Conservation (phyloP, 169 alveolate species). For the Cryptosporidium sp. region DNA sequence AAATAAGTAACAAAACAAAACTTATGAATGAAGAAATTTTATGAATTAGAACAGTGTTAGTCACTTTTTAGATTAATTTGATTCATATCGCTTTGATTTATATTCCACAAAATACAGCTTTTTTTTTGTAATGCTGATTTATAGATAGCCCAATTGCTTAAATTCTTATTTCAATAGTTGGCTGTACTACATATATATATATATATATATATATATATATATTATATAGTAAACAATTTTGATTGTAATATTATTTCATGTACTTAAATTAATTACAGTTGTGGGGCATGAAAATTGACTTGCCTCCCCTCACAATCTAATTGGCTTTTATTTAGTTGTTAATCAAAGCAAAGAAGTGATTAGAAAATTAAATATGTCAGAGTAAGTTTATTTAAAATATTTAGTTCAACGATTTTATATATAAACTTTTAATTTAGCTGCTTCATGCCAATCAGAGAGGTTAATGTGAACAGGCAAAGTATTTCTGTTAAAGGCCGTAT, state of each 20-base stretch:
- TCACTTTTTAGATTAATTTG: neutral
- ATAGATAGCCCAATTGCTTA: no score
- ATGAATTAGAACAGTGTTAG: neutral
- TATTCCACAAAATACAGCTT: neutral
- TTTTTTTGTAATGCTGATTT: no score
- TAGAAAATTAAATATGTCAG: slow-evolving; percentile 26
- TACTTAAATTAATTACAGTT: neutral
- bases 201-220: no score
- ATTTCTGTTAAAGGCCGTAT: slow-evolving; percentile 62
- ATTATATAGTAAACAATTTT: neutral
- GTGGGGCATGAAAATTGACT: slow-evolving; percentile 47
- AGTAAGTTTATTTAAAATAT: slow-evolving; percentile 11
- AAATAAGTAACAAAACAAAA: no score
- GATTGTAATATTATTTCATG: neutral
- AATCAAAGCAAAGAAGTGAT: neutral
- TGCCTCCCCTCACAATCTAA: slow-evolving; percentile 2
- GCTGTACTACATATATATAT: neutral
- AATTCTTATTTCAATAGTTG: no score
- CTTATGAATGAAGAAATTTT: no score
- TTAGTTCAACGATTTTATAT: neutral
- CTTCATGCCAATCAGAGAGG: slow-evolving; percentile 73
- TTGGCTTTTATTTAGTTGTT: neutral
- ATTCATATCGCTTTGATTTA: neutral
- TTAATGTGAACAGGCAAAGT: slow-evolving; percentile 64
- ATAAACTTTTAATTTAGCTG: slow-evolving; percentile 6